Conservation (phyloP, 2,329 filamentous ascomycete genomes). For the Claviceps sp. region DNA sequence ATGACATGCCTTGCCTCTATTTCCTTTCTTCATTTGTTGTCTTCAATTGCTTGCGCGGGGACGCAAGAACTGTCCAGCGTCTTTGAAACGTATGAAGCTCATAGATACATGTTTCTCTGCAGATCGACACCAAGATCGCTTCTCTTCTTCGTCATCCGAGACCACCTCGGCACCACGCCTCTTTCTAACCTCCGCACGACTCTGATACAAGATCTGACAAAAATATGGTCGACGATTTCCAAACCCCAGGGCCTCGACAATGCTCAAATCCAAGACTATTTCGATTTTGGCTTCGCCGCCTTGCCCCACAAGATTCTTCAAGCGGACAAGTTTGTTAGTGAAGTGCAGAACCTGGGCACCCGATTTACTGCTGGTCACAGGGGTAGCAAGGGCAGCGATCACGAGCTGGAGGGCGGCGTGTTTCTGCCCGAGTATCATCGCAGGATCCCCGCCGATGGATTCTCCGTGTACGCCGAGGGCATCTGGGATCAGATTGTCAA, state of each 20-base stretch:
- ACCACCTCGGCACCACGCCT: slow-evolving; percentile 86
- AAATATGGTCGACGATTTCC: slow-evolving; percentile 85
- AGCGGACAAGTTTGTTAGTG: slow-evolving; percentile 74
- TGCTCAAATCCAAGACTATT: slow-evolving; percentile 89
- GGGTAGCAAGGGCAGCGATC: slow-evolving; percentile 53
- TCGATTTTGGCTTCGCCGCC: slow-evolving; percentile 94
- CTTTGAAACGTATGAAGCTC: background rate
- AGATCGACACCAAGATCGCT: slow-evolving; percentile 81
- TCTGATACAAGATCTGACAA: slow-evolving; percentile 74
- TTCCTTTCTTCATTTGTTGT: background rate
- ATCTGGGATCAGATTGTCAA: slow-evolving; percentile 98
- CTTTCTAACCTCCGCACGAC: slow-evolving; percentile 83
- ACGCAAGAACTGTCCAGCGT: background rate
- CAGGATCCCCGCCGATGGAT: slow-evolving; percentile 92
- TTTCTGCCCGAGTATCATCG: slow-evolving; percentile 92
- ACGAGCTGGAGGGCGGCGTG: slow-evolving; percentile 64
- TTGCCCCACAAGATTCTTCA: slow-evolving; percentile 95
- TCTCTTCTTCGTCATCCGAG: slow-evolving; percentile 96
- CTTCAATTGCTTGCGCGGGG: background rate
- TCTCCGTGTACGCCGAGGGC: slow-evolving; percentile 82
- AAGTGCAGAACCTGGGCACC: slow-evolving; percentile 65
- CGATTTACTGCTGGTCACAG: slow-evolving; percentile 75
- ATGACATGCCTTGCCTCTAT: slow-evolving; percentile 22
- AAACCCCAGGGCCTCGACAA: slow-evolving; percentile 83
- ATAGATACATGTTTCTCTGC: slow-evolving; percentile 9